Evolutionary conservation across 495 filamentous ascomycete genomes (phyloP).

Genomic region (Aspergillus homomorphus): DNA sequence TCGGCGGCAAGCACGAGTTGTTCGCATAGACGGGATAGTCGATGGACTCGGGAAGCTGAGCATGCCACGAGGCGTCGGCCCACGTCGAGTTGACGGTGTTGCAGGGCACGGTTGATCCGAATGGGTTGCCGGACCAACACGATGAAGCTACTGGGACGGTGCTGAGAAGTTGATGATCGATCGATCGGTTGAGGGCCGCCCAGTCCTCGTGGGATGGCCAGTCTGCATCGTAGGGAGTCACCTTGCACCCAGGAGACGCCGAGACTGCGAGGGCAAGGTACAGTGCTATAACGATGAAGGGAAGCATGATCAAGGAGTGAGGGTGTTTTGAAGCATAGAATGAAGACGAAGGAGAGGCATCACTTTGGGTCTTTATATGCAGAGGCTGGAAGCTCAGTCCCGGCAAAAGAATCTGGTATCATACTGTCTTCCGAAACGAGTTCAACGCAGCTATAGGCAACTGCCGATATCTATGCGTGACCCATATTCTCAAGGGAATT

Average conservation of each 20-base stretch:
- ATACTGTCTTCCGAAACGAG: neutral
- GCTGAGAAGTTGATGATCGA: conserved; percentile 18
- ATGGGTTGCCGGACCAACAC: conserved; percentile 26
- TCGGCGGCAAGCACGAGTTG: conserved; percentile 26
- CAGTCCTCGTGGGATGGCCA: conserved; percentile 29
- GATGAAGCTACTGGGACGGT: conserved; percentile 25
- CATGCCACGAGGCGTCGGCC: conserved; percentile 20
- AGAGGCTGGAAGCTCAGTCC: neutral
- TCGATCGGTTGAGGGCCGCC: conserved; percentile 24
- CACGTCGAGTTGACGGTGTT: conserved; percentile 22
- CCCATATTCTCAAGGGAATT: no score
- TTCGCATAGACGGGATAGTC: conserved; percentile 25
- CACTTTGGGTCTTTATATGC: neutral
- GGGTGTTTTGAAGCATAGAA: neutral
- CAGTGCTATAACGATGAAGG: neutral
- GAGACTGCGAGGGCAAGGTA: neutral
- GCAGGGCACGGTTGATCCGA: conserved; percentile 18
- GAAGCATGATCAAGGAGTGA: neutral
- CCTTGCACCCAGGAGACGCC: conserved; percentile 16
- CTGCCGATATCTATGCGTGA: no score
- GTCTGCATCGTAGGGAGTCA: conserved; percentile 17
- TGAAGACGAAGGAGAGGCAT: neutral
- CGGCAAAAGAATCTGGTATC: neutral
- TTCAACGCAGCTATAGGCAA: no score
- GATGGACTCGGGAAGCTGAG: conserved; percentile 21